Conservation (phyloP, 495 filamentous ascomycete species). For the Xylaria venustula region DNA sequence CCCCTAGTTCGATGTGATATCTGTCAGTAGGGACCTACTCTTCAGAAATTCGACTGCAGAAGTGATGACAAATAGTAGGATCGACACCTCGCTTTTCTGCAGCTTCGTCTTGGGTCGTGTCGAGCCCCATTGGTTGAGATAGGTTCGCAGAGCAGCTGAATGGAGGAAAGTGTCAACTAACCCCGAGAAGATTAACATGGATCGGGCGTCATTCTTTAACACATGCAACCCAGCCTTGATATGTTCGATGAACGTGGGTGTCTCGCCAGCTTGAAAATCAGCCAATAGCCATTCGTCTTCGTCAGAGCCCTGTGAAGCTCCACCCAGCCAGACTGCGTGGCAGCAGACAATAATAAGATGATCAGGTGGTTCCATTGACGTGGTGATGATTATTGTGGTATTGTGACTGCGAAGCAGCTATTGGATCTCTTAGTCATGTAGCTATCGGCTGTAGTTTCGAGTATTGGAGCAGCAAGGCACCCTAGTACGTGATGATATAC, state of each 20-base stretch:
- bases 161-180: constrained; percentile 31
- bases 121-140: background rate
- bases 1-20: constrained; percentile 45
- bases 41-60: background rate
- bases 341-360: constrained; percentile 76
- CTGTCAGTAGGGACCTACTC: background rate
- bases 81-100: background rate
- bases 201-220: constrained; percentile 37
- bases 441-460: background rate
- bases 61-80: background rate
- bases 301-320: constrained; percentile 52
- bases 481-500: no score
- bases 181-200: constrained; percentile 69
- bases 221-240: constrained; percentile 59
- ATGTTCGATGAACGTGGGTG: constrained; percentile 69
- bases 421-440: background rate
- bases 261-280: constrained; percentile 70
- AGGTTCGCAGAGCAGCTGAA: background rate
- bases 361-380: constrained; percentile 13
- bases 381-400: background rate
- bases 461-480: no score
- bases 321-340: constrained; percentile 75
- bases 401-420: background rate
- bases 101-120: background rate
- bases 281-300: constrained; percentile 74